Conservation (phyloP, 345 rosid species). For the Dimocarpus longan region DNA sequence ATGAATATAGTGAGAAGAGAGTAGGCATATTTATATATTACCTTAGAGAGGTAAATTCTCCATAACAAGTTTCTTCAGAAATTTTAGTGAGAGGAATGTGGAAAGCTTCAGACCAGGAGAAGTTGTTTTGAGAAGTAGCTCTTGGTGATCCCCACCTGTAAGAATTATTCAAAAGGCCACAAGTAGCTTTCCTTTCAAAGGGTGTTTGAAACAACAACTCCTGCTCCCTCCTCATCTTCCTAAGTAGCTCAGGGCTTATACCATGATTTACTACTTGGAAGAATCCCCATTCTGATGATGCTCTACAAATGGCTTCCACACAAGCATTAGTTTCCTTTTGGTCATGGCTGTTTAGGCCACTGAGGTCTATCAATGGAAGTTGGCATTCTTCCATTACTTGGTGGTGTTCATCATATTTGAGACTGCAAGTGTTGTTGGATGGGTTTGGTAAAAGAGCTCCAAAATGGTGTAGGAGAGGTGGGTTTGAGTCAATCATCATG, state of each 20-base stretch:
- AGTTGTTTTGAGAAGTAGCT: slow-evolving; percentile 49
- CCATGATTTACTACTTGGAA: slow-evolving; percentile 76
- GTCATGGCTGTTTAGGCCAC: slow-evolving; percentile 26
- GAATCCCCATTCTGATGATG: slow-evolving; percentile 70
- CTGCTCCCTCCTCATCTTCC: slow-evolving; percentile 54
- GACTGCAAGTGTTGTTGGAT: background rate
- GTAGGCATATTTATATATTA: slow-evolving; percentile 5
- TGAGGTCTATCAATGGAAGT: slow-evolving; percentile 64
- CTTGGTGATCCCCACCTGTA: slow-evolving; percentile 66
- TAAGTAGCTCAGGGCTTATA: slow-evolving; percentile 39
- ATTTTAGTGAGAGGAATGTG: slow-evolving; percentile 60
- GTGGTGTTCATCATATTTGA: background rate
- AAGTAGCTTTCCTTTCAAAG: slow-evolving; percentile 41
- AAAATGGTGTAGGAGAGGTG: slow-evolving; percentile 43
- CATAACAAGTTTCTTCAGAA: slow-evolving; percentile 45
- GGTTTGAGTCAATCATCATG: slow-evolving; percentile 32
- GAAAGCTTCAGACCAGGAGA: slow-evolving; percentile 77
- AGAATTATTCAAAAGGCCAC: slow-evolving; percentile 52
- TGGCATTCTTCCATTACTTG: slow-evolving; percentile 41
- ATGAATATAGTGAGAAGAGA: background rate
- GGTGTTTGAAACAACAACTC: slow-evolving; percentile 46
- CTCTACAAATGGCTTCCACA: slow-evolving; percentile 43
- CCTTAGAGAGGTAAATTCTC: slow-evolving; percentile 51
- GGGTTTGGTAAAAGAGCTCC: slow-evolving; percentile 24
- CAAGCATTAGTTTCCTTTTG: slow-evolving; percentile 33